Percentiles rank a stretch among this genome's conserved stretches.
phyloP scores from a whole-genome alignment of 2,329 filamentous ascomycete species.

The Calonectria naviculata region DNA sequence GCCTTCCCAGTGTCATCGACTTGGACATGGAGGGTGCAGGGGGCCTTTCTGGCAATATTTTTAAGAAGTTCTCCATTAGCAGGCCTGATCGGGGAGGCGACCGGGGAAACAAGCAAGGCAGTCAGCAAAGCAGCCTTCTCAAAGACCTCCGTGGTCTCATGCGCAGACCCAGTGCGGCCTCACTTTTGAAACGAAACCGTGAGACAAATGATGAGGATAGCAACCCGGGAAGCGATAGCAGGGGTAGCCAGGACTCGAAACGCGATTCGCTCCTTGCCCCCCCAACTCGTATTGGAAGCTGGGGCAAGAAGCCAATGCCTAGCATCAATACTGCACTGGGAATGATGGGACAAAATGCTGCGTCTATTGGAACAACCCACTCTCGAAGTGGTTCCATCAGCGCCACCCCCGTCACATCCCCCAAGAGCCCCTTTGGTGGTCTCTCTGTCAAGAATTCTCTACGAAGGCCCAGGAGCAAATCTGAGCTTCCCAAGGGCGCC shows the following conservation, averaged over 20 bases:
- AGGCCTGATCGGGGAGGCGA: constrained; percentile 55
- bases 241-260: constrained; percentile 45
- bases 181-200: constrained; percentile 59
- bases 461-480: constrained; percentile 67
- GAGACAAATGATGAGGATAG: constrained; percentile 49
- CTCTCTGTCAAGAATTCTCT: constrained; percentile 61
- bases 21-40: constrained; percentile 62
- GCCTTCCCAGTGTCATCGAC: constrained; percentile 69
- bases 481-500: constrained; percentile 58
- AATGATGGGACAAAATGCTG: constrained; percentile 65
- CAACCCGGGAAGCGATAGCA: constrained; percentile 39
- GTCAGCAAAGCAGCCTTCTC: constrained; percentile 58
- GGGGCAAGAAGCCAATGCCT: constrained; percentile 63
- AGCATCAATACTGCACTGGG: constrained; percentile 70
- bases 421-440: constrained; percentile 60
- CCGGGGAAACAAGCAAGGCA: constrained; percentile 58
- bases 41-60: constrained; percentile 68
- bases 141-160: constrained; percentile 62
- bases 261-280: constrained; percentile 60
- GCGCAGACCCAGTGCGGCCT: constrained; percentile 59
- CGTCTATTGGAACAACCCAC: constrained; percentile 67
- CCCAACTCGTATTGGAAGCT: constrained; percentile 62
- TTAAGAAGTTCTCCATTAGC: constrained; percentile 71
- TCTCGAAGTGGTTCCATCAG: constrained; percentile 71
- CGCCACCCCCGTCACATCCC: constrained; percentile 62